A percentile compares a stretch with the other conserved stretches of the same genome.
These are phyloP conservation scores for Kernera saxatilis DNA, from an alignment of 345 rosid genomes.

Conservation along the genomic window DNA sequence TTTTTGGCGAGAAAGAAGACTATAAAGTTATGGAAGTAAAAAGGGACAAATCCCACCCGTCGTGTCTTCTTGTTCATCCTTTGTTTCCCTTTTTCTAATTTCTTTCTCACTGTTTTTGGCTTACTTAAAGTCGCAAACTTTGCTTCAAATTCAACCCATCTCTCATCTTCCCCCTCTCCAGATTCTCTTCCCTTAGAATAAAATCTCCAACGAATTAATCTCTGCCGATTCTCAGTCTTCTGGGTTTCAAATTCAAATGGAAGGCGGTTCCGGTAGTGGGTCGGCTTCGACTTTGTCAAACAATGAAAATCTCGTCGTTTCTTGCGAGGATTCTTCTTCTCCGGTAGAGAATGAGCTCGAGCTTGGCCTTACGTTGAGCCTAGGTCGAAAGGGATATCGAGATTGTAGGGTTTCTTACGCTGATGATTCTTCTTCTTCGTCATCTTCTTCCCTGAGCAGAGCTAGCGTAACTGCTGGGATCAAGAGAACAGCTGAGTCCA, in stretches of 20 bases:
- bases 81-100: conserved; percentile 20
- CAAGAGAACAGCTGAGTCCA: conserved; percentile 69
- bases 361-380: conserved; percentile 59
- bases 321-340: conserved; percentile 75
- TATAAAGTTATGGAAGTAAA: conserved; percentile 2
- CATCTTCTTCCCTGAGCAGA: conserved; percentile 49
- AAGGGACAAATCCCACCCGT: conserved; percentile 32
- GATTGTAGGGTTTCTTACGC: conserved; percentile 52
- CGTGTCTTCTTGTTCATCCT: conserved; percentile 37
- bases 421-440: conserved; percentile 46
- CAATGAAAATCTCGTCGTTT: conserved; percentile 47
- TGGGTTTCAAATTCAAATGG: conserved; percentile 18
- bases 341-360: conserved; percentile 58
- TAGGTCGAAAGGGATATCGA: conserved; percentile 34
- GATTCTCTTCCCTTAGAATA: neutral
- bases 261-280: conserved; percentile 33
- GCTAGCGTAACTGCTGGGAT: conserved; percentile 47
- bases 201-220: conserved; percentile 5
- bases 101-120: conserved; percentile 28
- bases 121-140: conserved; percentile 38
- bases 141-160: conserved; percentile 33
- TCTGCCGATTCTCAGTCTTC: neutral
- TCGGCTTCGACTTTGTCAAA: conserved; percentile 53
- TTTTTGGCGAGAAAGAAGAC: conserved; percentile 1
- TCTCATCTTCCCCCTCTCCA: neutral